These are phyloP conservation scores for Tylopilus subfusipes DNA, from an alignment of 768 basidiomycete species.

Conservation along the genomic window DNA sequence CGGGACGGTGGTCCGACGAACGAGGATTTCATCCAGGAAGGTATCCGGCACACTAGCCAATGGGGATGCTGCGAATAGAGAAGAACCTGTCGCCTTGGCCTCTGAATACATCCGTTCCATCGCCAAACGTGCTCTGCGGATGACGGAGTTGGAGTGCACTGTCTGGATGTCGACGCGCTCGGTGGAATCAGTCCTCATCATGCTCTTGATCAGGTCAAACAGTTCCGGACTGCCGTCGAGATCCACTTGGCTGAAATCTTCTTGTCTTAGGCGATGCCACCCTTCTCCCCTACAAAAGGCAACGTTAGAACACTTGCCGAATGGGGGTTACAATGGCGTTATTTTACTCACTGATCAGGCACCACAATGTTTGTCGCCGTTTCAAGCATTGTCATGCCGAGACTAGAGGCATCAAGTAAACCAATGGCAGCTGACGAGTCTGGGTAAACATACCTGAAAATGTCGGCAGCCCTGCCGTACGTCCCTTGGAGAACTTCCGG, in stretches of 20 bases:
- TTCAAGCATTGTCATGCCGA: constrained; percentile 96
- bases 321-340: background rate
- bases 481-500: constrained; percentile 90
- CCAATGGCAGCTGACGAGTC: background rate
- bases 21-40: constrained; percentile 66
- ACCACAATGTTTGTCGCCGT: constrained; percentile 94
- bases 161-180: constrained; percentile 53
- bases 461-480: constrained; percentile 92
- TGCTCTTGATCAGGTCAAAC: constrained; percentile 60
- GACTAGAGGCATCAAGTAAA: constrained; percentile 44
- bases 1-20: constrained; percentile 14
- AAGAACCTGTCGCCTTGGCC: constrained; percentile 33
- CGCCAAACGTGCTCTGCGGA: constrained; percentile 54
- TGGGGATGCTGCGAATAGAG: constrained; percentile 57
- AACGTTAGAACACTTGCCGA: constrained; percentile 11
- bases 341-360: constrained; percentile 81
- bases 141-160: constrained; percentile 60
- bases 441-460: constrained; percentile 76
- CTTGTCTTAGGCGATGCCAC: constrained; percentile 89
- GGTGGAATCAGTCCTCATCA: constrained; percentile 74
- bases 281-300: constrained; percentile 69
- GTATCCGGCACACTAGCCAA: constrained; percentile 55
- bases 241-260: constrained; percentile 88
- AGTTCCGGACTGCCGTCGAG: constrained; percentile 63
- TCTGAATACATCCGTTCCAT: constrained; percentile 55